Percentiles rank a stretch among this genome's conserved stretches.
These are phyloP conservation scores for Mortierella sp. DNA, from an alignment of 371 early-diverging fungal species.

Conservation along the genomic window DNA sequence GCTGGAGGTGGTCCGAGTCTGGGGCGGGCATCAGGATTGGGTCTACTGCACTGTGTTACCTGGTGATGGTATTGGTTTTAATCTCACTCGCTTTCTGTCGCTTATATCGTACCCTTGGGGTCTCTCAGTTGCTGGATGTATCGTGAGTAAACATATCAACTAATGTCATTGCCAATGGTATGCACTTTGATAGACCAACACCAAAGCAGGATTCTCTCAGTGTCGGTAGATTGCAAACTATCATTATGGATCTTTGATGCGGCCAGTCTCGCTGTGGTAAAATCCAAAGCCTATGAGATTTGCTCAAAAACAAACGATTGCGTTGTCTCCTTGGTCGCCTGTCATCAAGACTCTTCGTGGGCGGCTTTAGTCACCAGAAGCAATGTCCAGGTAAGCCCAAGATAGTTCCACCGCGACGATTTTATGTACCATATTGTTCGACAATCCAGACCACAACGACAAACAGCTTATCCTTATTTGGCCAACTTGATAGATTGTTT, in stretches of 20 bases:
- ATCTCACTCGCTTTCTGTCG: too few species aligned
- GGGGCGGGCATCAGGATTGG: conserved; percentile 80
- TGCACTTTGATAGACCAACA: conserved; percentile 27
- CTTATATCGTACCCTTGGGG: too few species aligned
- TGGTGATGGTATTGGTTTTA: conserved; percentile 64
- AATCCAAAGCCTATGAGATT: conserved; percentile 29
- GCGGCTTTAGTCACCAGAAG: conserved; percentile 34
- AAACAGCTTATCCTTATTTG: not conserved
- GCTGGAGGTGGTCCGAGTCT: conserved; percentile 71
- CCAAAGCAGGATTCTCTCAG: conserved; percentile 46
- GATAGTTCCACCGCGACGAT: not conserved
- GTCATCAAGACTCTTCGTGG: conserved; percentile 23
- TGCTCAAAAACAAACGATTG: conserved; percentile 21
- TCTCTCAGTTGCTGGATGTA: too few species aligned
- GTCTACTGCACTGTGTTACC: conserved; percentile 70
- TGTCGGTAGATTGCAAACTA: conserved; percentile 45
- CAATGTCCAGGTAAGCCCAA: conserved; percentile 26
- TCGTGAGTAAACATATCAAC: not conserved
- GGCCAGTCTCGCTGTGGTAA: conserved; percentile 33
- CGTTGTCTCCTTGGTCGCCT: conserved; percentile 29
- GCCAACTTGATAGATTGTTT: conserved; percentile 23
- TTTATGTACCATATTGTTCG: too few species aligned
- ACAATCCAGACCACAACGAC: not conserved
- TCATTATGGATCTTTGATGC: conserved; percentile 50
- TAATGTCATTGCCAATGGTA: not conserved